Percentiles rank a stretch among this genome's conserved stretches.
Evolutionary conservation across 495 filamentous ascomycete species (phyloP).

Genomic region (Sordaria brevicollis): DNA sequence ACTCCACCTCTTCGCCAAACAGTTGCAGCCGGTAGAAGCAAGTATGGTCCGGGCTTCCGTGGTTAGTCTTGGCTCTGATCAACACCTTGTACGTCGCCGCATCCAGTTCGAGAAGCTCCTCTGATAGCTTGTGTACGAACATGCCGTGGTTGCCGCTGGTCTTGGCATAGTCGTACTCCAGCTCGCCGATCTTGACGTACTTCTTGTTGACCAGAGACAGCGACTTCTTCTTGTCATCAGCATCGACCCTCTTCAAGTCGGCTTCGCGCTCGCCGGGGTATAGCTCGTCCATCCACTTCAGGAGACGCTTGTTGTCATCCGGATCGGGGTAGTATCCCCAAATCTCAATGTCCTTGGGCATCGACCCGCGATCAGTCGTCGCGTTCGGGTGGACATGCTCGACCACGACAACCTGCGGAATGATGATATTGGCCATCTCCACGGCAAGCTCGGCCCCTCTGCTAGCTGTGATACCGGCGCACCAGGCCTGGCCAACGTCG

Average conservation of each 20-base stretch:
- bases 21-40: constrained; percentile 52
- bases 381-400: constrained; percentile 50
- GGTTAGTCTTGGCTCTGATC: constrained; percentile 43
- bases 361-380: constrained; percentile 42
- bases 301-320: constrained; percentile 15
- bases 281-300: constrained; percentile 17
- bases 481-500: constrained; percentile 60
- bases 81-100: constrained; percentile 33
- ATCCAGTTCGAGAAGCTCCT: constrained; percentile 23
- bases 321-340: constrained; percentile 38
- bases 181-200: constrained; percentile 43
- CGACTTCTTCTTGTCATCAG: constrained; percentile 3
- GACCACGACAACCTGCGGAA: constrained; percentile 46
- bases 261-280: constrained; percentile 11
- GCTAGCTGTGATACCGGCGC: constrained; percentile 30
- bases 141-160: constrained; percentile 18
- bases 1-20: constrained; percentile 32
- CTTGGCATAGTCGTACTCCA: constrained; percentile 35
- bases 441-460: constrained; percentile 36
- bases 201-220: constrained; percentile 12
- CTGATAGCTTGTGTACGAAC: constrained; percentile 38
- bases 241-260: not conserved
- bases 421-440: constrained; percentile 32
- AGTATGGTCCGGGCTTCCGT: constrained; percentile 42
- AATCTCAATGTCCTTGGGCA: constrained; percentile 51